These are phyloP conservation scores for Ascochyta rabiei DNA, from an alignment of 2,329 filamentous ascomycete genomes.

Conservation along the genomic window DNA sequence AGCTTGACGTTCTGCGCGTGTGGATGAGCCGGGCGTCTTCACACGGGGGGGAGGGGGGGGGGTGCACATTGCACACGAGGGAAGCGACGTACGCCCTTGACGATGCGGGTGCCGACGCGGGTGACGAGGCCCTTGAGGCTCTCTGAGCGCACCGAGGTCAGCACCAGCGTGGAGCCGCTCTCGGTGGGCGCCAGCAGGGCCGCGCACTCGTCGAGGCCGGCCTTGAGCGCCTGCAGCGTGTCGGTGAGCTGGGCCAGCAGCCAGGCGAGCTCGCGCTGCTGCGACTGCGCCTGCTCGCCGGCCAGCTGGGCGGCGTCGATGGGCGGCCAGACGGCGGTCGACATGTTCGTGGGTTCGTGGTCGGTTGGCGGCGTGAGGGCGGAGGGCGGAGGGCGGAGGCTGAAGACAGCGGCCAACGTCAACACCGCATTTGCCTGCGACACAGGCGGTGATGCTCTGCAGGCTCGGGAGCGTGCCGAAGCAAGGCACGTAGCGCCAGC, in stretches of 20 bases:
- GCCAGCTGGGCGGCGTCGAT: conserved; percentile 58
- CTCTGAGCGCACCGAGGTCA: conserved; percentile 87
- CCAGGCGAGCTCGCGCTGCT: conserved; percentile 67
- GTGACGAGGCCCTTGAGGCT: conserved; percentile 91
- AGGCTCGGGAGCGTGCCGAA: not conserved
- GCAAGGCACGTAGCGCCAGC: conserved; percentile 5
- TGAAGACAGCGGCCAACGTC: too few relatives aligned
- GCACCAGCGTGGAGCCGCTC: conserved; percentile 83
- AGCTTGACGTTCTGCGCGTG: conserved; percentile 72
- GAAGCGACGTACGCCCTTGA: conserved; percentile 75
- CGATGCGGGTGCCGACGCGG: conserved; percentile 84
- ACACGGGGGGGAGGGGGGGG: too few relatives aligned
- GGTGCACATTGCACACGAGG: not conserved
- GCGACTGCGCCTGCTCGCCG: conserved; percentile 59
- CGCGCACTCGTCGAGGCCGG: conserved; percentile 86
- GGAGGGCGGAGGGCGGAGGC: too few relatives aligned
- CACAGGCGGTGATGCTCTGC: too few relatives aligned
- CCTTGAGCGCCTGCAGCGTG: conserved; percentile 65
- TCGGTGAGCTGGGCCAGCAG: conserved; percentile 66
- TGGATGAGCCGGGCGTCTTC: conserved; percentile 1
- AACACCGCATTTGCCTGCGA: too few relatives aligned
- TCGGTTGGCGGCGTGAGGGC: too few relatives aligned
- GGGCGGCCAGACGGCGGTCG: conserved; percentile 66
- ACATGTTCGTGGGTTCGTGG: conserved; percentile 60
- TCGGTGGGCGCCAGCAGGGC: conserved; percentile 83